Percentiles rank a stretch among this genome's conserved stretches.
Conservation (phyloP, 257 asterid genomes). For the Coffea canephora region DNA sequence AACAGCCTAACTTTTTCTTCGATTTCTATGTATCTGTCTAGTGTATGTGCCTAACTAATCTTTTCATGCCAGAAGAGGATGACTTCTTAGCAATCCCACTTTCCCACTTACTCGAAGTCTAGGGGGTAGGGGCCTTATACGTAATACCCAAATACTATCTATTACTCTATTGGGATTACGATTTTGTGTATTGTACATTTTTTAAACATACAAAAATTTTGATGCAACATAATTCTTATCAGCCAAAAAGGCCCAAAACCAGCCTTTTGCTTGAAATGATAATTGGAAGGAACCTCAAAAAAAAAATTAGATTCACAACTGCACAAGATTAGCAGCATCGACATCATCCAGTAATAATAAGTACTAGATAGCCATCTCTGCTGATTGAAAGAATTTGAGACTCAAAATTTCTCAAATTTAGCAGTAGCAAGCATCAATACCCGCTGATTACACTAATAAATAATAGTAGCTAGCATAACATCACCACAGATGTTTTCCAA, state of each 20-base stretch:
- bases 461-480: too few relatives aligned
- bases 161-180: not conserved
- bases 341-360: too few relatives aligned
- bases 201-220: not conserved
- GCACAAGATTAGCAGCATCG: too few relatives aligned
- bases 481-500: not conserved
- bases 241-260: too few relatives aligned
- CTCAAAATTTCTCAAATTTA: too few relatives aligned
- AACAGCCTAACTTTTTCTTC: slow-evolving; percentile 20
- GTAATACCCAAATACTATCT: not conserved
- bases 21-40: slow-evolving; percentile 25
- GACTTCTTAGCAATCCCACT: not conserved
- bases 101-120: not conserved
- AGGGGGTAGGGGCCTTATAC: slow-evolving; percentile 7
- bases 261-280: too few relatives aligned
- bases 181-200: not conserved
- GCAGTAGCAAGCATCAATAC: too few relatives aligned
- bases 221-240: not conserved
- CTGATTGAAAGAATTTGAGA: too few relatives aligned
- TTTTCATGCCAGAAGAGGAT: not conserved
- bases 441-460: too few relatives aligned
- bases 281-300: too few relatives aligned
- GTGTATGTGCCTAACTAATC: not conserved
- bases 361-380: too few relatives aligned
- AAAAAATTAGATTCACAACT: too few relatives aligned